These are phyloP conservation scores for Typha latifolia DNA, from an alignment of 176 grass and related monocot species.

Conservation along the genomic window DNA sequence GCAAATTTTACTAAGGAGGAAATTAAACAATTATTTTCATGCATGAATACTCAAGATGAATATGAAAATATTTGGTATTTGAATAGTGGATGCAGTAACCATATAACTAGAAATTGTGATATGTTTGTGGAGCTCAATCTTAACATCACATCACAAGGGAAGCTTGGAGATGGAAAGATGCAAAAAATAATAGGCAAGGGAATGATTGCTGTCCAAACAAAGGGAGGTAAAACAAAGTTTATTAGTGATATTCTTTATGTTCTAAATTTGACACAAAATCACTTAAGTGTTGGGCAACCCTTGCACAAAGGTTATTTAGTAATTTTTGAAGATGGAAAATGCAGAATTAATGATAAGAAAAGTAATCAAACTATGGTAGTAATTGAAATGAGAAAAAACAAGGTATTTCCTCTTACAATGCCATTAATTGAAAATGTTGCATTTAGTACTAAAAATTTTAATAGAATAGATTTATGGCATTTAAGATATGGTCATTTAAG, in stretches of 20 bases:
- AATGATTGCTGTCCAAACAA: not conserved
- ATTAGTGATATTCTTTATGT: too few species aligned
- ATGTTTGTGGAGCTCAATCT: not conserved
- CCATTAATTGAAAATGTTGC: not conserved
- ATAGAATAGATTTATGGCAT: too few species aligned
- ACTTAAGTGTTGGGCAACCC: too few species aligned
- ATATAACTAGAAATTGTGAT: not conserved
- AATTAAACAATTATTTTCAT: not conserved
- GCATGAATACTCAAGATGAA: not conserved
- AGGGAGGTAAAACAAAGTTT: too few species aligned
- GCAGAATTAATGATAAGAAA: not conserved
- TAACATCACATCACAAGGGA: not conserved
- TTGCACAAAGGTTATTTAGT: too few species aligned
- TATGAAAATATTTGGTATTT: not conserved
- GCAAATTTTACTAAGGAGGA: not conserved
- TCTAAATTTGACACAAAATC: too few species aligned
- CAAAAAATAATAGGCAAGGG: not conserved
- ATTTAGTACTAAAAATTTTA: too few species aligned
- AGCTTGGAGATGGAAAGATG: not conserved
- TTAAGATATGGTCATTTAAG: too few species aligned
- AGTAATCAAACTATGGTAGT: not conserved
- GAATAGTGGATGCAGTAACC: not conserved
- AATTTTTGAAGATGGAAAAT: not conserved
- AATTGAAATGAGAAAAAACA: too few species aligned
- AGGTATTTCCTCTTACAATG: not conserved